Base-by-base conservation (phyloP, 139 green algal species). In the Deuterostichococcus epilithicus region DNA sequence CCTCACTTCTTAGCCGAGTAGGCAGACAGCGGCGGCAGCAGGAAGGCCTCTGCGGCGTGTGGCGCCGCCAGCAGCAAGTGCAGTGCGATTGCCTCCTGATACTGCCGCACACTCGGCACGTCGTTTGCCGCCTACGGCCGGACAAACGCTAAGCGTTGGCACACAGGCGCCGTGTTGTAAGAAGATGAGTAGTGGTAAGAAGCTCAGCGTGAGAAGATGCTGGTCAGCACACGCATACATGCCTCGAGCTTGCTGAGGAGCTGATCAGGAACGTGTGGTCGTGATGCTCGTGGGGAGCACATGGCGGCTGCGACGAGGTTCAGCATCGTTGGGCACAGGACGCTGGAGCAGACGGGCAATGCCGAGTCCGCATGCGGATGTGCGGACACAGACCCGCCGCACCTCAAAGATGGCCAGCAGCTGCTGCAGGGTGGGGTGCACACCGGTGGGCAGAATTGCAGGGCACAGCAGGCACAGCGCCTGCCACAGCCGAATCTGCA, bases 61-160 rank as follows among this genome's bases (percentile, higher is more conserved):
- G n/a, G n/a, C n/a, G n/a, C 42, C 42, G 42, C 42, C 32, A 94
- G 75, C 63, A 94, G 47, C 72, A 91, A 76, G 4, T 75, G 63
- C 4, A 92, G 79, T 1, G 83, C 70, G 1, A 90, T 78, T 42
- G 81, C 78, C 80, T 95, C 91, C 30, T 90, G 78, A 63, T 93
- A 95, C 81, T 94, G 91, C 87, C 88, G 87, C 47, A 95, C 85
- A 18, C 58, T 85, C 8, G 84, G 78, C 13, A 85, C 77, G 52
- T 92, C 69, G 4, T 67, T 70, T 42, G 36, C 5, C 2, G 5
- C 23, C 25, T n/a, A n/a, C 4, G 59, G 10, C 26, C 26, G 20
- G 10, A 67, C 59, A 67, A 20, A 67, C 26, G 13, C 59, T 10
- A 18, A 8, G 45, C 13, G 15, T 60, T 67, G 59, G 23, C 59